Evolutionary conservation across 306 rosid genomes (phyloP).

Genomic region (Rosa multiflora): DNA sequence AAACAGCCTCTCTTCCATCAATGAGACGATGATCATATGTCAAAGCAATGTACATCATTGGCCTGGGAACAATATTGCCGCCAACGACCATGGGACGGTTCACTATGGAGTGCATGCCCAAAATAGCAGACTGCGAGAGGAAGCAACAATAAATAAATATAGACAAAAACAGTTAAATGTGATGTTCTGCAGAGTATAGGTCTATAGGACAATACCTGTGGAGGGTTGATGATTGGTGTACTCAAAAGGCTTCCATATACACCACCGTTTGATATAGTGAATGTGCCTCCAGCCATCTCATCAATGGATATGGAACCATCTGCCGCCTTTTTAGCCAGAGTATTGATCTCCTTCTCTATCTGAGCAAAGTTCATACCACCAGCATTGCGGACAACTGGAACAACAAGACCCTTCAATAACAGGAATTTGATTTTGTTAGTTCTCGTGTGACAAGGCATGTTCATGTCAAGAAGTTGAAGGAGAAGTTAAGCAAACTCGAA

Average conservation of each 20-base stretch:
- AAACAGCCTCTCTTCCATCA: conserved; percentile 54
- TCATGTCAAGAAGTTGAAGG: not conserved
- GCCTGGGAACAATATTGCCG: conserved; percentile 44
- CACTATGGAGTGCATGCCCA: conserved; percentile 56
- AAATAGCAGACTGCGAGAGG: conserved; percentile 43
- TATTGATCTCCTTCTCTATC: conserved; percentile 50
- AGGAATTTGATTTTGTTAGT: not conserved
- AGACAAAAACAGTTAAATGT: not conserved
- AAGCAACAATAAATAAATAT: not conserved
- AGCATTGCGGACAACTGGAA: conserved; percentile 48
- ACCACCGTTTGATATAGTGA: conserved; percentile 53
- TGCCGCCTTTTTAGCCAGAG: conserved; percentile 50
- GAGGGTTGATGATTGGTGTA: conserved; percentile 51
- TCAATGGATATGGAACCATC: conserved; percentile 49
- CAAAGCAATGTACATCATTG: conserved; percentile 55
- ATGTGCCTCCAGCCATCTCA: conserved; percentile 59
- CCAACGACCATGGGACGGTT: conserved; percentile 50
- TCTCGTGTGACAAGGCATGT: not conserved
- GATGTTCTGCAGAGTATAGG: not conserved
- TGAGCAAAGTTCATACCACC: conserved; percentile 44
- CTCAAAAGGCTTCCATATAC: conserved; percentile 55
- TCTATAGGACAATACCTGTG: conserved; percentile 32
- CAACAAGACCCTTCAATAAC: conserved; percentile 43
- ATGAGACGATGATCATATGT: conserved; percentile 53
- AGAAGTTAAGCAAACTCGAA: not conserved